These are phyloP conservation scores for Xylariales sp. DNA, from an alignment of 2,329 filamentous ascomycete genomes.

Conservation along the genomic window DNA sequence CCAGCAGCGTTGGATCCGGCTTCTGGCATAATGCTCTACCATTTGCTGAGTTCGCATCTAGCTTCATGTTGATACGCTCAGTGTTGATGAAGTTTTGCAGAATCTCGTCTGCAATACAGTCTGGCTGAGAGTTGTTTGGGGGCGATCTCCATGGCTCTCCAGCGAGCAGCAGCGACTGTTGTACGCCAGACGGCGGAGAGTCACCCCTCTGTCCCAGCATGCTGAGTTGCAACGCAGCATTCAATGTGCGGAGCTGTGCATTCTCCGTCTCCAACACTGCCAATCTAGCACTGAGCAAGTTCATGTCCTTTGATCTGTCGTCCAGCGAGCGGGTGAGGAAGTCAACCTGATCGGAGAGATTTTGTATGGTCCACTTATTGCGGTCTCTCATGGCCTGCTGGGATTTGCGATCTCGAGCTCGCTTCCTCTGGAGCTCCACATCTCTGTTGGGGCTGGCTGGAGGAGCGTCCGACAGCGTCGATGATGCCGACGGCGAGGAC, in stretches of 20 bases:
- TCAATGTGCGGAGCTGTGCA: slow-evolving; percentile 22
- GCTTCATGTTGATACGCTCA: slow-evolving; percentile 12
- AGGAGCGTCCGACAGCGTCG: too few relatives aligned
- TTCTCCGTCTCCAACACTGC: slow-evolving; percentile 21
- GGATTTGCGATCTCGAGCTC: slow-evolving; percentile 25
- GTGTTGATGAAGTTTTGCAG: slow-evolving; percentile 21
- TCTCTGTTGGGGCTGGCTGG: too few relatives aligned
- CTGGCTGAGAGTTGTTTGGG: slow-evolving; percentile 17
- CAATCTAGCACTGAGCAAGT: slow-evolving; percentile 14
- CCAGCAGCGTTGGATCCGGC: slow-evolving; percentile 19
- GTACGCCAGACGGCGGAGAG: too few relatives aligned
- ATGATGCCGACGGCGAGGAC: too few relatives aligned
- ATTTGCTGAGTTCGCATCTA: neutral
- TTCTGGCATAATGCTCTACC: slow-evolving; percentile 6
- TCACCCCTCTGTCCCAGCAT: slow-evolving; percentile 17
- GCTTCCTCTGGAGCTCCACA: slow-evolving; percentile 23
- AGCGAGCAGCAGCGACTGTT: too few relatives aligned
- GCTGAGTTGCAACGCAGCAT: slow-evolving; percentile 23
- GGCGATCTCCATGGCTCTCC: slow-evolving; percentile 17
- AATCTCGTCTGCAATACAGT: slow-evolving; percentile 22
- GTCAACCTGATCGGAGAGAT: slow-evolving; percentile 23
- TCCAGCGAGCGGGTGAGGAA: slow-evolving; percentile 18
- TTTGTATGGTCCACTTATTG: slow-evolving; percentile 24
- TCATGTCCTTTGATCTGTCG: slow-evolving; percentile 15
- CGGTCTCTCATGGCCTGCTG: slow-evolving; percentile 29